Conservation (phyloP, 2,329 filamentous ascomycete genomes). For the Colletotrichum cordylinicola region DNA sequence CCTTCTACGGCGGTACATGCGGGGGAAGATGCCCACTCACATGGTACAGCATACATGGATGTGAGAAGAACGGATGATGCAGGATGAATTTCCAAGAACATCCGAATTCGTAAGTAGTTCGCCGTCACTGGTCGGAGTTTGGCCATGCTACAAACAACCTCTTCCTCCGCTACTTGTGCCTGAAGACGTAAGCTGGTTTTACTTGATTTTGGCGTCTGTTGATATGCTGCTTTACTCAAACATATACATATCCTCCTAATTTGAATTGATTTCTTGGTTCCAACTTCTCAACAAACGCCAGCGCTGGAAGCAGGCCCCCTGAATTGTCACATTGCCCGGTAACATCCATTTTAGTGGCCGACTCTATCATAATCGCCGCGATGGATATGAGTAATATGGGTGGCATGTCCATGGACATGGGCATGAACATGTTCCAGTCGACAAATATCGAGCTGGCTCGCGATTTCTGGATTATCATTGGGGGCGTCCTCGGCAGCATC, state of each 20-base stretch:
- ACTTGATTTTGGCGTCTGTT: not conserved
- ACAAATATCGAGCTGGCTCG: conserved; percentile 32
- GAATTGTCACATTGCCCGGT: not conserved
- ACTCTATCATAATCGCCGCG: not conserved
- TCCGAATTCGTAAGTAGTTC: not conserved
- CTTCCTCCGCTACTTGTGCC: not conserved
- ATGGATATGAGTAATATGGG: not conserved
- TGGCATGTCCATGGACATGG: not conserved
- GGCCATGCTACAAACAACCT: not conserved
- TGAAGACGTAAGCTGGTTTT: not conserved
- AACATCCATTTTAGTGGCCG: not conserved
- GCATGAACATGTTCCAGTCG: not conserved
- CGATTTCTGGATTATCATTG: conserved; percentile 64
- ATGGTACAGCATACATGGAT: not conserved
- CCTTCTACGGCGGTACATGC: not conserved
- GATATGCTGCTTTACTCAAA: not conserved
- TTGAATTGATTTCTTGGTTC: not conserved
- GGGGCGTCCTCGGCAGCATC: conserved; percentile 49
- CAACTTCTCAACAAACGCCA: not conserved
- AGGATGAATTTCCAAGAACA: not conserved
- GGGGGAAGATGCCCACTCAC: not conserved
- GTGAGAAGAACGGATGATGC: not conserved
- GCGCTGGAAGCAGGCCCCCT: not conserved
- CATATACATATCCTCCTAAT: not conserved
- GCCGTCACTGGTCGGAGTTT: not conserved